These are phyloP conservation scores for Paramecium tetraurelia DNA, from an alignment of 73 alveolate species.

Conservation along the genomic window DNA sequence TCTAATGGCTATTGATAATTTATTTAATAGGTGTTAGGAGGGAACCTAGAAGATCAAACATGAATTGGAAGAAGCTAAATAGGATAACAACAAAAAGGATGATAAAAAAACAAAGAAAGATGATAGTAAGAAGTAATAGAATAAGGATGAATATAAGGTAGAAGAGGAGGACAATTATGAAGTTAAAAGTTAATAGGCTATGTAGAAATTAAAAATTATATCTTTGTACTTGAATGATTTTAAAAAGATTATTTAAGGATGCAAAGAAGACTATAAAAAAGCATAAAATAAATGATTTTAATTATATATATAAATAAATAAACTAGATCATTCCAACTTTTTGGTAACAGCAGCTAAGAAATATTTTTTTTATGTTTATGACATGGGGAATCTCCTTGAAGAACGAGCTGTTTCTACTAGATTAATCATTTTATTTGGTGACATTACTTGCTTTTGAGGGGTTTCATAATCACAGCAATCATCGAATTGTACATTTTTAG, in stretches of 20 bases:
- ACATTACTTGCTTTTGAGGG: not conserved
- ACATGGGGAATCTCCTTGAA: conserved; percentile 6
- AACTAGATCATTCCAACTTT: not conserved
- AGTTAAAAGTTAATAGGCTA: conserved; percentile 53
- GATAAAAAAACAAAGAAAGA: conserved; percentile 58
- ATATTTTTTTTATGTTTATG: not conserved
- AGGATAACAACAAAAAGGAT: conserved; percentile 19
- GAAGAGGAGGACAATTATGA: conserved; percentile 57
- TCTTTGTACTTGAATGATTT: conserved; percentile 42
- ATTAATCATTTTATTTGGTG: conserved; percentile 10
- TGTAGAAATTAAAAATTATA: conserved; percentile 48
- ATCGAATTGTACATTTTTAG: not conserved
- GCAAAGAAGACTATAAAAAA: conserved; percentile 45
- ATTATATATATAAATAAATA: not conserved
- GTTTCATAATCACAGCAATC: conserved; percentile 27
- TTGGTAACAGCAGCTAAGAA: not conserved
- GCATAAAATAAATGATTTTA: not conserved
- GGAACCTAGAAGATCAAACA: conserved; percentile 56
- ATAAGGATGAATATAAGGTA: conserved; percentile 34
- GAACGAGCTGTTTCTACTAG: conserved; percentile 38
- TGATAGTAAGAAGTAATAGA: conserved; percentile 37
- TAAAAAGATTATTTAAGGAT: conserved; percentile 48
- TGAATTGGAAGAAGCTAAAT: conserved; percentile 56
- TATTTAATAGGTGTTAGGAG: conserved; percentile 56
- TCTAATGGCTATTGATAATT: conserved; percentile 60